A percentile compares a stretch with the other conserved stretches of the same genome.
Evolutionary conservation across 2,329 filamentous ascomycete species (phyloP).

Genomic region (Sordariomycetes sp.): DNA sequence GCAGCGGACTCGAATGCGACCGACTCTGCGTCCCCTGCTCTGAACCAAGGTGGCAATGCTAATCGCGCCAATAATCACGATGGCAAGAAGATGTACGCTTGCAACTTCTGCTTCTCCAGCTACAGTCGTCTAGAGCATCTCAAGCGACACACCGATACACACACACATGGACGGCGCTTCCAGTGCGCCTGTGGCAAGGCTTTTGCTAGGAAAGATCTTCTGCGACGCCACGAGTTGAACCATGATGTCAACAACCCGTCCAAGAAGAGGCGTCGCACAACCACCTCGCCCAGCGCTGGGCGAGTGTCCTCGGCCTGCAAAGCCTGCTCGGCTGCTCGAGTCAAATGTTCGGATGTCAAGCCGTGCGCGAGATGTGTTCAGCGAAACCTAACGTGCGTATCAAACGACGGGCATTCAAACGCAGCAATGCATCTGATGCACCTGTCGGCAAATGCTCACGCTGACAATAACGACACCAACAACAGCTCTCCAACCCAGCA

Average conservation of each 20-base stretch:
- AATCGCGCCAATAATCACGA: too few species aligned
- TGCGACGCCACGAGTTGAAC: slow-evolving; percentile 42
- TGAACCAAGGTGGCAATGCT: too few species aligned
- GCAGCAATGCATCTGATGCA: slow-evolving; percentile 34
- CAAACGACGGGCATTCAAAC: slow-evolving; percentile 24
- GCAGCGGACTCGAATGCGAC: neutral
- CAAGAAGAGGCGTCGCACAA: slow-evolving; percentile 35
- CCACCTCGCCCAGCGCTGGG: slow-evolving; percentile 32
- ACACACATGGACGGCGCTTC: slow-evolving; percentile 41
- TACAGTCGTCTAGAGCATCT: slow-evolving; percentile 47
- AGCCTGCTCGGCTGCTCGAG: slow-evolving; percentile 39
- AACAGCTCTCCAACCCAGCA: too few species aligned
- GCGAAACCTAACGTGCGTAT: slow-evolving; percentile 34
- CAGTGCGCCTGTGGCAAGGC: slow-evolving; percentile 41
- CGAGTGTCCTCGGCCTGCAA: slow-evolving; percentile 45
- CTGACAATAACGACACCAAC: neutral
- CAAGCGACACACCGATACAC: slow-evolving; percentile 40
- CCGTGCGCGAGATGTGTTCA: slow-evolving; percentile 41
- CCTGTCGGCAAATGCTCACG: slow-evolving; percentile 25
- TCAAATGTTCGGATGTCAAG: slow-evolving; percentile 47
- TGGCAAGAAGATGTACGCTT: slow-evolving; percentile 33
- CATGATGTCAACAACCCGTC: slow-evolving; percentile 39
- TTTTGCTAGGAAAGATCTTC: slow-evolving; percentile 43
- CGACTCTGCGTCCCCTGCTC: too few species aligned
- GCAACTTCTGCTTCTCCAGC: slow-evolving; percentile 39